These are phyloP conservation scores for Tolypocladium pustulatum DNA, from an alignment of 2,329 filamentous ascomycete species.

Conservation along the genomic window DNA sequence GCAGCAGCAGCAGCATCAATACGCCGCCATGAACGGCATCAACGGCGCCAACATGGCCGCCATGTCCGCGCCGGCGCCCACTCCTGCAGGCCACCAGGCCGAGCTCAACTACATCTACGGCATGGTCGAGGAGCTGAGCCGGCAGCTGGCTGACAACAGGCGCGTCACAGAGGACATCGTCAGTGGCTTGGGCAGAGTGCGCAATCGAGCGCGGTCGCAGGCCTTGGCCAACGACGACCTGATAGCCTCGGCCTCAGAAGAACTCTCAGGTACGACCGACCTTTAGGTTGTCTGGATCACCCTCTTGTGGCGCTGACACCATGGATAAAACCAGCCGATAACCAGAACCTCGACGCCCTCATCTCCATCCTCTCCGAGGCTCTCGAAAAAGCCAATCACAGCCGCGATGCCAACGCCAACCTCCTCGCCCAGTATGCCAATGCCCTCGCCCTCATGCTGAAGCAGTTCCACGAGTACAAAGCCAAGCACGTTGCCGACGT, in stretches of 20 bases:
- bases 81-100: slow-evolving; percentile 56
- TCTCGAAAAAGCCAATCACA: slow-evolving; percentile 50
- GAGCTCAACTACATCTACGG: slow-evolving; percentile 59
- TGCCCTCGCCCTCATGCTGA: slow-evolving; percentile 45
- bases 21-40: slow-evolving; percentile 34
- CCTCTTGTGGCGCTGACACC: neutral
- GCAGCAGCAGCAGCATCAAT: slow-evolving; percentile 9
- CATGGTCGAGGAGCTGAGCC: slow-evolving; percentile 57
- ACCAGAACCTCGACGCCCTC: slow-evolving; percentile 49
- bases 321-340: slow-evolving; percentile 35
- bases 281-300: neutral
- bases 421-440: slow-evolving; percentile 48
- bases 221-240: slow-evolving; percentile 48
- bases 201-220: slow-evolving; percentile 42
- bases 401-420: slow-evolving; percentile 49
- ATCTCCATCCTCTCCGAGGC: slow-evolving; percentile 51
- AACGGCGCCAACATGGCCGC: slow-evolving; percentile 36
- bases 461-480: slow-evolving; percentile 58
- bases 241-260: slow-evolving; percentile 42
- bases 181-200: slow-evolving; percentile 49
- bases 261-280: slow-evolving; percentile 38
- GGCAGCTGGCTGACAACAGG: slow-evolving; percentile 51
- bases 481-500: slow-evolving; percentile 51
- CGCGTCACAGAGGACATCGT: slow-evolving; percentile 54
- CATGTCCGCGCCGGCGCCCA: slow-evolving; percentile 38